Base-by-base conservation (phyloP, 352 stramenopile genomes). In the Phytophthora chlamydospora region DNA sequence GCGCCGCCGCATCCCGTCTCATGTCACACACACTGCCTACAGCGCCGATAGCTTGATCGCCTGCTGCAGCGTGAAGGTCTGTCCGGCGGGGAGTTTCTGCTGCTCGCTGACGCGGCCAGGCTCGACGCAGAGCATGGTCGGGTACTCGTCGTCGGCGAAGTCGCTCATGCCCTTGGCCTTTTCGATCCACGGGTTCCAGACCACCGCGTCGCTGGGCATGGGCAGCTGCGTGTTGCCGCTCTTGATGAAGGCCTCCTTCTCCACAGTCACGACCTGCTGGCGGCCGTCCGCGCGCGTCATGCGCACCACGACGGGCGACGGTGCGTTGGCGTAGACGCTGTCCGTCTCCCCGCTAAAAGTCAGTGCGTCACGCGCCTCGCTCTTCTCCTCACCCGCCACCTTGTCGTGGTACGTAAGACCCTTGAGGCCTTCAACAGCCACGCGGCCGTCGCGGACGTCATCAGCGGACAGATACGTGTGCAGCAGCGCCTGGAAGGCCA, bases 91-190 rank as follows among this genome's bases (percentile, higher is more conserved):
- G 27, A 93, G 81, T 50, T 71, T 78, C 63, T 91, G 84, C 54
- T 76, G 66, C 58, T 85, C 62, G 45, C 80, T 93, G 19, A 95
- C 87, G 38, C 86, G 75, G 16, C 96, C 96, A 10, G 96, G 96
- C 72, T 99, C 96, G 39, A 98, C 86, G 68, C 96, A 99, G 60
- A 98, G 83, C 95, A 99, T 98, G 31, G 87, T 80, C 42, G 89
- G 54, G 66, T 98, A 98, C 73, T 98, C 91, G 42, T 98, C 95
- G 62, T 98, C 87, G 34, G 80, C 91, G 77, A 99, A 98, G 76
- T 99, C 96, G 49, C 69, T 70, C 88, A 99, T 98, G 36, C 65
- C 74, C 64, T 94, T 90, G 32, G 95, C 90, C 70, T 99, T 99
- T 43, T 94, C 85, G 38, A 89, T 75, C 76, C 93, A 96, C 35